Evolutionary conservation across 2,329 filamentous ascomycete genomes (phyloP), one percentile per base, ranked within the genome.

Genomic region (Lasiodiplodia gonubiensis): DNA sequence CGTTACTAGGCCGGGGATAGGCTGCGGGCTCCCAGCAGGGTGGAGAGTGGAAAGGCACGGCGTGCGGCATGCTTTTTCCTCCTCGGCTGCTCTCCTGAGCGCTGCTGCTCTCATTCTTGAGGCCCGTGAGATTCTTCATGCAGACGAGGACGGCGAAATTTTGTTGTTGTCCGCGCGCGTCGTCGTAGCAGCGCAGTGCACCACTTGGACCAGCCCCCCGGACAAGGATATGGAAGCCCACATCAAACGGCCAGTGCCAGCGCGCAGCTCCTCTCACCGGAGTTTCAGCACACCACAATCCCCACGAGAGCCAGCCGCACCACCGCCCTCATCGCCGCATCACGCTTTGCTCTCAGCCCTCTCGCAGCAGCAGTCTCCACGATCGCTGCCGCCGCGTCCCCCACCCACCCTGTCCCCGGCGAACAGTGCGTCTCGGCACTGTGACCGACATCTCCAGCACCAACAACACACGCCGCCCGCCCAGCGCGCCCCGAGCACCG

Each of bases 401-500:
- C 64, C 52, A 42, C 64, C 25, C 37, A 39, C 25, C 42, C 64
- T 66, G 42, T 51, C 53, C n/a, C 39, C 42, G 53, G 64, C 52
- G 64, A 46, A 66, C 64, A 51, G 64, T 66, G 64, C 64, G 64
- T 66, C 64, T 66, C 64, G 64, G 64, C 64, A 66, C 64, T 30
- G 64, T 57, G 53, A 59, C 64, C 66, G 37, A 64, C 66, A 48
- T 53, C 65, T 64, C 66, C 66, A 55, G 37, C 49, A 46, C 63
- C 48, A 52, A 35, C 66, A 55, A 64, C 39, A 57, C 64, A 57
- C 64, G 53, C 64, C 37, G 52, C 54, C 53, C 39, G 42, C 59
- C 59, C 59, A 63, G 53, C 65, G 57, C 46, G 35, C 35, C 48
- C 57, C 53, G 55, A 51, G 65, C 39, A 46, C 55, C 42, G 21